These are phyloP conservation scores for Amoeboradix gromovi DNA, from an alignment of 371 early-diverging fungal genomes.

Conservation along the genomic window DNA sequence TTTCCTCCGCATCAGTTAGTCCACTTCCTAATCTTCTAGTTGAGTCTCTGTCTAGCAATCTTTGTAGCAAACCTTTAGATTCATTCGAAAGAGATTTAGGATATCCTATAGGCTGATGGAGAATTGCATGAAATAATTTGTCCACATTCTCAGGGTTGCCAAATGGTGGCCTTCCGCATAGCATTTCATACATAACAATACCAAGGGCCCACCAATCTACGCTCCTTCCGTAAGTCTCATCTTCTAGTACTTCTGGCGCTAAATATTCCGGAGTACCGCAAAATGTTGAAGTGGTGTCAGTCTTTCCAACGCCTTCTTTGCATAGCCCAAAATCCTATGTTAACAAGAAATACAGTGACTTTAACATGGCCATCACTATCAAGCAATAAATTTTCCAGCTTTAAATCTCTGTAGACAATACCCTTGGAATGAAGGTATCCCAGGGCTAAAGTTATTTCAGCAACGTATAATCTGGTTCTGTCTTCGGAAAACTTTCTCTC, in stretches of 20 bases:
- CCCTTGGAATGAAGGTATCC: slow-evolving; percentile 77
- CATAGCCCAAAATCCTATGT: slow-evolving; percentile 88
- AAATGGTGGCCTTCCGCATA: slow-evolving; percentile 73
- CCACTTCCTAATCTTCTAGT: slow-evolving; percentile 50
- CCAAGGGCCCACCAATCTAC: slow-evolving; percentile 99
- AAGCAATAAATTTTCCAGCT: slow-evolving; percentile 89
- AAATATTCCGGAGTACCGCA: slow-evolving; percentile 99
- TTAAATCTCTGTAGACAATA: slow-evolving; percentile 86
- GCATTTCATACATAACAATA: slow-evolving; percentile 89
- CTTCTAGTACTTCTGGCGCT: slow-evolving; percentile 89
- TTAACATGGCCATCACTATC: slow-evolving; percentile 81
- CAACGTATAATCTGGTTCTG: slow-evolving; percentile 76
- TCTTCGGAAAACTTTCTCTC: slow-evolving; percentile 36
- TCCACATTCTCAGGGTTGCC: slow-evolving; percentile 83
- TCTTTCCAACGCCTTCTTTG: slow-evolving; percentile 67
- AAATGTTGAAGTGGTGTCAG: slow-evolving; percentile 62
- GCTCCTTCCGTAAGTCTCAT: slow-evolving; percentile 59
- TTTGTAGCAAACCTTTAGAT: slow-evolving; percentile 51
- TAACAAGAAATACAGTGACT: too few species aligned
- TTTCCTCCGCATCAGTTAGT: slow-evolving; percentile 38
- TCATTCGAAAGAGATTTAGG: slow-evolving; percentile 62
- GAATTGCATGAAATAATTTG: slow-evolving; percentile 72
- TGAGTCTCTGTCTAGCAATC: slow-evolving; percentile 63
- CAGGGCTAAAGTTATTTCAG: slow-evolving; percentile 78
- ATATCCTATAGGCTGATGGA: slow-evolving; percentile 63